phyloP scores from a whole-genome alignment of 345 rosid genomes.

The Rhizophora apiculata region DNA sequence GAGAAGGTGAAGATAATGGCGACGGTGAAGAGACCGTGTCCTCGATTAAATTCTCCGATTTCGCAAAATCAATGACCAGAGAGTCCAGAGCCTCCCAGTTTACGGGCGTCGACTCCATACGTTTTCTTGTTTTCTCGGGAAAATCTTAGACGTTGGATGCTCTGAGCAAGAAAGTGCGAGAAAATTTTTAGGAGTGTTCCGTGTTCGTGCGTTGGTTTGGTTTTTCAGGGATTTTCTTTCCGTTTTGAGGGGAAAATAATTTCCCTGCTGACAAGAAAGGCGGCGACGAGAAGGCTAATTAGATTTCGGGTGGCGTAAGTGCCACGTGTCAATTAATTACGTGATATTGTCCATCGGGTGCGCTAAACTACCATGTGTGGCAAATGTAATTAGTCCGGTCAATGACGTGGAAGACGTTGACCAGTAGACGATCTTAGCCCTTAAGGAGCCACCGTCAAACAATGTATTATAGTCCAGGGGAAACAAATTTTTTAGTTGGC shows the following conservation, averaged over 20 bases:
- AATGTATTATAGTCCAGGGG: too few species aligned
- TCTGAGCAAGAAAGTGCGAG: neutral
- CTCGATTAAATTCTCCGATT: conserved; percentile 74
- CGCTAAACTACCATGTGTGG: neutral
- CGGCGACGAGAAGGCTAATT: neutral
- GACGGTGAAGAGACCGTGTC: conserved; percentile 36
- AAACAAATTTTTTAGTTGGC: too few species aligned
- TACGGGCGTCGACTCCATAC: conserved; percentile 64
- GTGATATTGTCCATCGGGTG: neutral
- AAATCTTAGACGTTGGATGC: neutral
- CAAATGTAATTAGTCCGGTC: neutral
- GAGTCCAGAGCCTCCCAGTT: conserved; percentile 93
- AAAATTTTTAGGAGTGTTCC: neutral
- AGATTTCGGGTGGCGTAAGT: conserved; percentile 21
- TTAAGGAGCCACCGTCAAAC: too few species aligned
- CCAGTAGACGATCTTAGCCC: neutral
- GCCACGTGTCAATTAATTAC: conserved; percentile 28
- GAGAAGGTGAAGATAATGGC: conserved; percentile 39
- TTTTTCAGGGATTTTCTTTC: neutral
- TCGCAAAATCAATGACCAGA: conserved; percentile 75
- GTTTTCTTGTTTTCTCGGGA: conserved; percentile 13
- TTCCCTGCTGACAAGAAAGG: neutral
- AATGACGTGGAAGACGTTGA: neutral
- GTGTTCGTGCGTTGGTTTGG: neutral
- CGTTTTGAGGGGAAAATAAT: neutral